These are phyloP conservation scores for Gyrodon lividus DNA, from an alignment of 768 basidiomycete species.

Conservation along the genomic window DNA sequence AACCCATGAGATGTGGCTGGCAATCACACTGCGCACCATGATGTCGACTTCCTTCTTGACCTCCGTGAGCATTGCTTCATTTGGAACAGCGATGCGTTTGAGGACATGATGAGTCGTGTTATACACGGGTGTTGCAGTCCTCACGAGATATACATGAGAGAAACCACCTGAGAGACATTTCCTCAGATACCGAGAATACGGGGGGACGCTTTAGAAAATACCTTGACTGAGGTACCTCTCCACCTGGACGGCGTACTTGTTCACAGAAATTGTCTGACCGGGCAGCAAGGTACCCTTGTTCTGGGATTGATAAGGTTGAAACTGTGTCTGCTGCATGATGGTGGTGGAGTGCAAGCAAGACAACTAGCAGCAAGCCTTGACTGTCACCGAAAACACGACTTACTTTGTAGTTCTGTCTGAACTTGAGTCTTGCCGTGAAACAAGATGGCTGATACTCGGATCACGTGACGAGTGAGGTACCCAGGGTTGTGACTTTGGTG, in stretches of 20 bases:
- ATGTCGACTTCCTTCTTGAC: slow-evolving; percentile 98
- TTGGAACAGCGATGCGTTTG: slow-evolving; percentile 92
- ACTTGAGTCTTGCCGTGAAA: too few relatives aligned
- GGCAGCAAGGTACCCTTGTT: slow-evolving; percentile 71
- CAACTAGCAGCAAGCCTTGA: slow-evolving; percentile 2
- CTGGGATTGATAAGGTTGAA: slow-evolving; percentile 39
- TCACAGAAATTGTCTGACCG: slow-evolving; percentile 88
- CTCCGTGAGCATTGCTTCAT: slow-evolving; percentile 85
- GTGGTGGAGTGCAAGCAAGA: slow-evolving; percentile 3
- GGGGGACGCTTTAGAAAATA: slow-evolving; percentile 27
- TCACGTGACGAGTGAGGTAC: background rate
- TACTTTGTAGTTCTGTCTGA: background rate
- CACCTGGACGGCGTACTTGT: slow-evolving; percentile 86
- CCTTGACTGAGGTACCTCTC: slow-evolving; percentile 97
- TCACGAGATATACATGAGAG: slow-evolving; percentile 95
- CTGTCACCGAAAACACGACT: slow-evolving; percentile 3
- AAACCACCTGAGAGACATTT: slow-evolving; percentile 73
- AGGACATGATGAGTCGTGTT: slow-evolving; percentile 95
- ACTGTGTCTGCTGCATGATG: slow-evolving; percentile 44
- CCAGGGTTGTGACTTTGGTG: too few relatives aligned
- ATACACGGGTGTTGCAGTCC: slow-evolving; percentile 81
- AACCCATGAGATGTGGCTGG: slow-evolving; percentile 16
- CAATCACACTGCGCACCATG: slow-evolving; percentile 64
- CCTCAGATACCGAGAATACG: slow-evolving; percentile 9
- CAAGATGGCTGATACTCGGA: too few relatives aligned